These are phyloP conservation scores for Tetraselmis striata DNA, from an alignment of 139 green algal genomes.

Conservation along the genomic window DNA sequence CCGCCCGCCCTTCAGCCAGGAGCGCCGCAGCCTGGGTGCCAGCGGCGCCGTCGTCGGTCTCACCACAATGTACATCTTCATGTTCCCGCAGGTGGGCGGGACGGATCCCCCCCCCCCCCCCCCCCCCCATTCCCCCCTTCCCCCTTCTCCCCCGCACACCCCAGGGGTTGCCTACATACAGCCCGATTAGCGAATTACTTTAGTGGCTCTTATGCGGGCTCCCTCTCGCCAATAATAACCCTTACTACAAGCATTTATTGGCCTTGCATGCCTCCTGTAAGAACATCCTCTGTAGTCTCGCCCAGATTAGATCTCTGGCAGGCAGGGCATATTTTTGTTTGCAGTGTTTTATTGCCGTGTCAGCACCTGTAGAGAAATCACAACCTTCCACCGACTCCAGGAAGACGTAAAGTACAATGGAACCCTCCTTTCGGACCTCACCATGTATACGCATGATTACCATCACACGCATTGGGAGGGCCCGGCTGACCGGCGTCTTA, in stretches of 20 bases:
- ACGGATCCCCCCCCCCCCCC: too few species aligned
- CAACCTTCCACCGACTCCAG: too few species aligned
- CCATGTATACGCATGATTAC: neutral
- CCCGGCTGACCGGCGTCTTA: too few species aligned
- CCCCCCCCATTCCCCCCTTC: neutral
- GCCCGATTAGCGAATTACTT: too few species aligned
- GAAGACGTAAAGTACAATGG: too few species aligned
- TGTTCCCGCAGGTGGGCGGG: neutral
- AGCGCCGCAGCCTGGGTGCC: neutral
- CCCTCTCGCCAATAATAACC: neutral
- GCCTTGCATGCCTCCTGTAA: neutral
- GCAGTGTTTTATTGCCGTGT: too few species aligned
- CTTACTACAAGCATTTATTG: neutral
- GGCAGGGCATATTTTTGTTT: too few species aligned
- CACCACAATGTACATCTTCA: neutral
- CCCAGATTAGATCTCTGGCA: too few species aligned
- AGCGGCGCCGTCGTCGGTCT: neutral
- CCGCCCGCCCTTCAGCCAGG: too few species aligned
- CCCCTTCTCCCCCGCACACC: neutral
- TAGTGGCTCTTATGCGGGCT: neutral
- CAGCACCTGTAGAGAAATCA: too few species aligned
- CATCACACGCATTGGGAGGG: neutral
- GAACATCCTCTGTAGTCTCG: too few species aligned
- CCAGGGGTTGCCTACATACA: neutral
- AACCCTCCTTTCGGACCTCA: too few species aligned